phyloP scores from a whole-genome alignment of 2,329 filamentous ascomycete genomes.

The Sarocladiaceae sp. region DNA sequence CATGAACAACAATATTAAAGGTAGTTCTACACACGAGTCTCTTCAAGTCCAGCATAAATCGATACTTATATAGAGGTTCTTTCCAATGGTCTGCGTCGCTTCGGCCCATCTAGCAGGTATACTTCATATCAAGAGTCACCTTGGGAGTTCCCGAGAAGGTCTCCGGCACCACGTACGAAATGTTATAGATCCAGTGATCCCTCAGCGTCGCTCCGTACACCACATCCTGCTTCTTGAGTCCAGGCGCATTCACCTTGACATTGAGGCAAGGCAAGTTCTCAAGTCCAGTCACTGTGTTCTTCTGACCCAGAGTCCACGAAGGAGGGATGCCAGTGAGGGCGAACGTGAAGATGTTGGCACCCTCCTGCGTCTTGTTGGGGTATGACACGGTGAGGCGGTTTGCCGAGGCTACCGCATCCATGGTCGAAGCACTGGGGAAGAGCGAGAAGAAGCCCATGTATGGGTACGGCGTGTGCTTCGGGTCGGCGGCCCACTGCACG shows the following conservation, averaged over 20 bases:
- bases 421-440: slow-evolving; percentile 37
- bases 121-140: slow-evolving; percentile 28
- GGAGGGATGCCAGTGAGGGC: slow-evolving; percentile 34
- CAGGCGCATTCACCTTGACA: slow-evolving; percentile 33
- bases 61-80: too few species aligned
- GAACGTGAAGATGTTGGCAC: slow-evolving; percentile 34
- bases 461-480: slow-evolving; percentile 30
- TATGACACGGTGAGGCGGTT: slow-evolving; percentile 30
- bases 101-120: slow-evolving; percentile 24
- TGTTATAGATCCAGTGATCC: slow-evolving; percentile 39
- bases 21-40: too few species aligned
- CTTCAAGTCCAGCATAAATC: too few species aligned
- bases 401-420: slow-evolving; percentile 32
- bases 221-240: slow-evolving; percentile 29
- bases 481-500: slow-evolving; percentile 40
- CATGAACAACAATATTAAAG: too few species aligned
- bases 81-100: too few species aligned
- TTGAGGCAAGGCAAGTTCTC: slow-evolving; percentile 33
- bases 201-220: slow-evolving; percentile 32
- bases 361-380: slow-evolving; percentile 33
- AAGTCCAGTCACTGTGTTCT: slow-evolving; percentile 24
- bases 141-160: slow-evolving; percentile 32
- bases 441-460: slow-evolving; percentile 35
- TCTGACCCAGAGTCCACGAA: slow-evolving; percentile 29
- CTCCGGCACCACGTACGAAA: slow-evolving; percentile 38